Conservation (phyloP, 805 yeast genomes). For the Wickerhamiella sorbophila region DNA sequence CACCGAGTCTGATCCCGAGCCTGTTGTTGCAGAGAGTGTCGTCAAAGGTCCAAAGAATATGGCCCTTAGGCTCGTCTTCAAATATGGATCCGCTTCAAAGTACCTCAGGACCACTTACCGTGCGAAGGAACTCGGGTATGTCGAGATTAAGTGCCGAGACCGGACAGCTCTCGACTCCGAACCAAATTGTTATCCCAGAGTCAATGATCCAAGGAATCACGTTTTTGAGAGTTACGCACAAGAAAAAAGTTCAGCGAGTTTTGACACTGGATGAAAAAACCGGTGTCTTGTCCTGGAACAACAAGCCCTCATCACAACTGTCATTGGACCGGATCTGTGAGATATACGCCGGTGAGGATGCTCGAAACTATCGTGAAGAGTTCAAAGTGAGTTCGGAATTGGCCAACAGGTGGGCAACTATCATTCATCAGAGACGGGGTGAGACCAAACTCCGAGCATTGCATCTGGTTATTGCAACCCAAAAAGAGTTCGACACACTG, state of each 20-base stretch:
- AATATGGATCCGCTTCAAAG: background rate
- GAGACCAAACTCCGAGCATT: constrained; percentile 57
- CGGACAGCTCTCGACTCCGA: background rate
- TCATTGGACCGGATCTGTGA: constrained; percentile 50
- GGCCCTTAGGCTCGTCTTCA: background rate
- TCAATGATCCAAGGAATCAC: constrained; percentile 35
- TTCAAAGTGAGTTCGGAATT: constrained; percentile 55
- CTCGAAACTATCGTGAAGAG: constrained; percentile 76
- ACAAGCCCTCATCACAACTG: constrained; percentile 30
- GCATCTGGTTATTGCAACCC: constrained; percentile 54
- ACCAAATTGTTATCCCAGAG: constrained; percentile 12
- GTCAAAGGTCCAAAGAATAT: constrained; percentile 2
- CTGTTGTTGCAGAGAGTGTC: background rate
- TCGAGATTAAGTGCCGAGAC: constrained; percentile 5
- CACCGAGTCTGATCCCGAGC: background rate
- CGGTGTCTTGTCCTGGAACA: constrained; percentile 47
- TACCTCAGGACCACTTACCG: constrained; percentile 15
- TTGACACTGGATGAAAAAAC: constrained; percentile 42
- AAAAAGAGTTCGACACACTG: constrained; percentile 40
- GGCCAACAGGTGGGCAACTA: constrained; percentile 62
- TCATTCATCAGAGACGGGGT: constrained; percentile 49
- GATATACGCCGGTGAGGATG: constrained; percentile 51
- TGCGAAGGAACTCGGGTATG: constrained; percentile 17
- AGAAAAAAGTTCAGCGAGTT: constrained; percentile 45
- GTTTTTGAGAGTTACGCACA: constrained; percentile 53